Percentiles rank a stretch among this genome's conserved stretches.
These are phyloP conservation scores for Penicillium expansum DNA, from an alignment of 2,329 filamentous ascomycete genomes.

Conservation along the genomic window DNA sequence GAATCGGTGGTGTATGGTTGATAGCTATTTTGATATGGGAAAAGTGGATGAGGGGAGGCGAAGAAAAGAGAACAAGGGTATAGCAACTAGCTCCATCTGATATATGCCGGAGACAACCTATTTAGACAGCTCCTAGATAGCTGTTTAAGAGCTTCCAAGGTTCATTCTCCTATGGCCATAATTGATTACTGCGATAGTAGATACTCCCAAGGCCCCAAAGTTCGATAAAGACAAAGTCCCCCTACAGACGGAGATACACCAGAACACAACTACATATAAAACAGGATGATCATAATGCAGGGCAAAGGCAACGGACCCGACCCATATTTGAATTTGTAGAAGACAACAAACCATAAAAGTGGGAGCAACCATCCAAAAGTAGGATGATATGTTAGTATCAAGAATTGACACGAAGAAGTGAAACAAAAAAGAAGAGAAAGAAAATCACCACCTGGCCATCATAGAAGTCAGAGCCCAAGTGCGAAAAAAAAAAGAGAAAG, in stretches of 20 bases:
- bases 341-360: background rate
- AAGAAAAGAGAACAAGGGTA: background rate
- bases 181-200: background rate
- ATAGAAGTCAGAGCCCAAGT: background rate
- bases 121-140: no score
- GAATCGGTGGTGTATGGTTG: background rate
- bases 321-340: background rate
- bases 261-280: background rate
- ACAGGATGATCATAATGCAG: background rate
- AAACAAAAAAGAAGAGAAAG: background rate
- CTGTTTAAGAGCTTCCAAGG: no score
- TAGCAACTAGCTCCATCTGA: background rate
- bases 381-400: background rate
- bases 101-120: background rate
- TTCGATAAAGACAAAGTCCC: background rate
- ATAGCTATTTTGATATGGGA: background rate
- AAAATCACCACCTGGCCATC: background rate
- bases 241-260: background rate
- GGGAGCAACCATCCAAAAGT: background rate
- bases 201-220: background rate
- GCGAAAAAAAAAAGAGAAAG: slow-evolving; percentile 7
- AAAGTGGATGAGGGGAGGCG: background rate
- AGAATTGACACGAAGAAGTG: slow-evolving; percentile 2
- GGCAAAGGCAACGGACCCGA: background rate
- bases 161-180: background rate